Evolutionary conservation across 345 rosid genomes (phyloP).

Genomic region (Carallia brachiata): DNA sequence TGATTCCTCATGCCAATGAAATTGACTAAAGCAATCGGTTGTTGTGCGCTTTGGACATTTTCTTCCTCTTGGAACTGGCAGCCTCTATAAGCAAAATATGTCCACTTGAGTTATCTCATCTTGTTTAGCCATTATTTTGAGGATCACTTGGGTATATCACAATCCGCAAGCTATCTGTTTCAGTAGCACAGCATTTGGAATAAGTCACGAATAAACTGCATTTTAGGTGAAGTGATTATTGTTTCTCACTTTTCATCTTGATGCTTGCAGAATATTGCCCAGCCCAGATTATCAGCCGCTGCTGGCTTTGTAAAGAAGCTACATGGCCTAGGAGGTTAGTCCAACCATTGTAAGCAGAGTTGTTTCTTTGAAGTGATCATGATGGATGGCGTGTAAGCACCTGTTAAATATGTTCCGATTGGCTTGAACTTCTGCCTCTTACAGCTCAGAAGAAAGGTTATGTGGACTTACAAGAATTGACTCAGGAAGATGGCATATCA

Average conservation of each 20-base stretch:
- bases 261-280: slow-evolving; percentile 29
- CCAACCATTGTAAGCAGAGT: slow-evolving; percentile 3
- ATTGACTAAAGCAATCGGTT: too few species aligned
- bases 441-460: slow-evolving; percentile 81
- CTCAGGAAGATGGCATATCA: slow-evolving; percentile 28
- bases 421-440: slow-evolving; percentile 9
- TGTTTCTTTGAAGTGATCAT: background rate
- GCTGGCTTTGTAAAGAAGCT: slow-evolving; percentile 67
- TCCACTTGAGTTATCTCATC: too few species aligned
- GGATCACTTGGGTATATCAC: too few species aligned
- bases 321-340: slow-evolving; percentile 70
- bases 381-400: background rate
- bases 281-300: slow-evolving; percentile 56
- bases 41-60: too few species aligned
- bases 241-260: slow-evolving; percentile 10
- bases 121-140: too few species aligned
- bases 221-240: too few species aligned
- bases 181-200: too few species aligned
- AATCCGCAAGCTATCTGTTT: too few species aligned
- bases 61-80: too few species aligned
- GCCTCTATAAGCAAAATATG: too few species aligned
- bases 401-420: slow-evolving; percentile 4
- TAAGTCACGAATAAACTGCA: too few species aligned
- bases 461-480: slow-evolving; percentile 56
- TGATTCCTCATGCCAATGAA: too few species aligned